Evolutionary conservation across 805 yeast genomes (phyloP).

Genomic region (Kuraishia molischiana): DNA sequence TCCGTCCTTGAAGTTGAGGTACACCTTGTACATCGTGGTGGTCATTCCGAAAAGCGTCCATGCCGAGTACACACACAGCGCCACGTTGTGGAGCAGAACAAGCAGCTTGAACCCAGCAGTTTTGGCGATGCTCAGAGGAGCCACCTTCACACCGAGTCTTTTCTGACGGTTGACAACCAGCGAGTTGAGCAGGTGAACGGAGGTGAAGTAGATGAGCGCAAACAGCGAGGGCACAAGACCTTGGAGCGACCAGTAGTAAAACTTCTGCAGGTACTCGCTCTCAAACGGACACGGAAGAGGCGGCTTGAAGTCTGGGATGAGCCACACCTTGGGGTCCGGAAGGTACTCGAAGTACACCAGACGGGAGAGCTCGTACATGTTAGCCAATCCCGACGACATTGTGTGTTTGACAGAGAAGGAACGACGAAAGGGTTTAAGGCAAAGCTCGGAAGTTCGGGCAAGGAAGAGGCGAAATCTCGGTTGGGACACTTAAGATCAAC

Average conservation of each 20-base stretch:
- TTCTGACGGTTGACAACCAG: conserved; percentile 21
- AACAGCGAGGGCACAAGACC: conserved; percentile 45
- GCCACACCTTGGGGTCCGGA: conserved; percentile 17
- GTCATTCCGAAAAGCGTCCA: conserved; percentile 69
- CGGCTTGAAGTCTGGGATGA: conserved; percentile 15
- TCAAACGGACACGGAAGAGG: conserved; percentile 18
- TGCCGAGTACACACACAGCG: conserved; percentile 53
- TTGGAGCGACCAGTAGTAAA: conserved; percentile 35
- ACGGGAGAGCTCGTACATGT: background rate
- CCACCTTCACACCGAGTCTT: conserved; percentile 31
- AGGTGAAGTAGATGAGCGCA: conserved; percentile 46
- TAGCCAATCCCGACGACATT: too few relatives aligned
- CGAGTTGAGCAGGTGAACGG: conserved; percentile 46
- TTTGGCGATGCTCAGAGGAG: conserved; percentile 41
- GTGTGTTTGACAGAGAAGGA: too few relatives aligned
- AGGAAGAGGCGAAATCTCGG: too few relatives aligned
- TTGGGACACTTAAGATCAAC: too few relatives aligned
- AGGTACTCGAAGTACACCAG: conserved; percentile 12
- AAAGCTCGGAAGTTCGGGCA: too few relatives aligned
- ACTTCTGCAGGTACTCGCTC: conserved; percentile 8
- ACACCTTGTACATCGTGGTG: conserved; percentile 33
- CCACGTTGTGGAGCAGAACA: conserved; percentile 51
- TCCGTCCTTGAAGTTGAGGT: conserved; percentile 13
- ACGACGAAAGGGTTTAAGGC: too few relatives aligned
- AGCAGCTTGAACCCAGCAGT: conserved; percentile 36